Percentiles rank a stretch among this genome's conserved stretches.
phyloP scores from a whole-genome alignment of 148 eudicot species.

The Fagopyrum esculentum region DNA sequence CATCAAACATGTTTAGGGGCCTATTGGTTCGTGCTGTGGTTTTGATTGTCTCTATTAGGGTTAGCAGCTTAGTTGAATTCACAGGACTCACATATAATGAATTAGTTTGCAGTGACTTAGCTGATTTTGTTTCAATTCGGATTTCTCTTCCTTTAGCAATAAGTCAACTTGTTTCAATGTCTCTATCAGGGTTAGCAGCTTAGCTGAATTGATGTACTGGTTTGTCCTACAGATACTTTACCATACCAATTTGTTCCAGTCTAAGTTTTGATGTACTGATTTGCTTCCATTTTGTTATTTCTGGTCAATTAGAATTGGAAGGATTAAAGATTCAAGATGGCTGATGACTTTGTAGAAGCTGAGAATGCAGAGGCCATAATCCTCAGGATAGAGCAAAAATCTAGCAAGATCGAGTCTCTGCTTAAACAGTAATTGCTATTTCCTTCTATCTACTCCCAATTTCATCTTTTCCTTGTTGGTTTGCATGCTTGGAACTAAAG shows the following conservation, averaged over 20 bases:
- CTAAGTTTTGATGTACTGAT: background rate
- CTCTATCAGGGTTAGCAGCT: too few species aligned
- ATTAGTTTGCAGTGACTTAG: background rate
- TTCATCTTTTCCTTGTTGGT: background rate
- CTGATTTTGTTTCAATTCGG: background rate
- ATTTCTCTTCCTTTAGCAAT: background rate
- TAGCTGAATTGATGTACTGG: too few species aligned
- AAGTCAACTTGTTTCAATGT: background rate
- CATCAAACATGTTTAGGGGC: too few species aligned
- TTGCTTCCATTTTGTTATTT: background rate
- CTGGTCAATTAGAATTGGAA: background rate
- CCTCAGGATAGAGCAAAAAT: constrained; percentile 83
- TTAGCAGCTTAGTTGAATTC: too few species aligned
- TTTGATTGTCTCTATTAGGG: too few species aligned
- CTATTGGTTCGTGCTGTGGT: too few species aligned
- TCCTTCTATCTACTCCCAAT: background rate
- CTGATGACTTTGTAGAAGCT: constrained; percentile 52
- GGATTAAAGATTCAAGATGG: background rate
- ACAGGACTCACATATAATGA: background rate
- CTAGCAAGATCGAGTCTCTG: constrained; percentile 89
- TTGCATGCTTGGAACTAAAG: constrained; percentile 5
- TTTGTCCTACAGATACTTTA: background rate
- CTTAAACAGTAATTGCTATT: constrained; percentile 55
- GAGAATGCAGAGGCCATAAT: constrained; percentile 92
- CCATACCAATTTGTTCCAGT: background rate